Percentiles rank a stretch among this genome's conserved stretches.
Conservation (phyloP, 1,284 basidiomycete species). For the Leucoagaricus sp. region DNA sequence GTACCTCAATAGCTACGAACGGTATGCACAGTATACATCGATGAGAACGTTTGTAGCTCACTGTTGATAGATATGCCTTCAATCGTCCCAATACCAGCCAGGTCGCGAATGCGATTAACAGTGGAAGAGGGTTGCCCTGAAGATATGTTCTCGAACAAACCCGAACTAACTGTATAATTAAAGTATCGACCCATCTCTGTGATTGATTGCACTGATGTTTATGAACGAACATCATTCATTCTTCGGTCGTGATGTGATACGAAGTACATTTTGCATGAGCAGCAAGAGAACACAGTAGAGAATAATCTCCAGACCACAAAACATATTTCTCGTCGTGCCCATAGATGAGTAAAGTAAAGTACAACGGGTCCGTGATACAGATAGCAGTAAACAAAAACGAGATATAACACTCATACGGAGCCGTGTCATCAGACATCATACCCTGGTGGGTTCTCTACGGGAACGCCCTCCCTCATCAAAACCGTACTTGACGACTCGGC, state of each 20-base stretch:
- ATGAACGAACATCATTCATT: no score
- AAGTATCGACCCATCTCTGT: no score
- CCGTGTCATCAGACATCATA: constrained; percentile 49
- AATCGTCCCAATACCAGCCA: constrained; percentile 74
- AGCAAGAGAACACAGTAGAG: no score
- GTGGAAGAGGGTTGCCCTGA: constrained; percentile 59
- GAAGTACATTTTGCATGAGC: no score
- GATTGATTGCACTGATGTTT: no score
- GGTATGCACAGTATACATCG: constrained; percentile 35
- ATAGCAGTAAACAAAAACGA: constrained; percentile 1
- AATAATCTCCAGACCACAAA: background rate
- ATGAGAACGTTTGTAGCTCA: constrained; percentile 1
- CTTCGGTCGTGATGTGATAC: no score
- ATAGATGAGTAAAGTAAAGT: constrained; percentile 5
- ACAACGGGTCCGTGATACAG: background rate
- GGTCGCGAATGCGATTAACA: constrained; percentile 72
- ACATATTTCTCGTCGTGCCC: background rate
- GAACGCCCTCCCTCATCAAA: constrained; percentile 37
- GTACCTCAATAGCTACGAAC: constrained; percentile 78
- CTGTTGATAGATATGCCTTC: constrained; percentile 57
- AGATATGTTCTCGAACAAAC: no score
- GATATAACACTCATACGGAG: background rate
- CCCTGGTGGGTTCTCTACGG: constrained; percentile 61
- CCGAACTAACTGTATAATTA: no score
- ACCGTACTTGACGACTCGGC: constrained; percentile 43